A percentile compares a stretch with the other conserved stretches of the same genome.
phyloP scores from a whole-genome alignment of 108 stramenopile species.

The Aurantiochytrium sp. region DNA sequence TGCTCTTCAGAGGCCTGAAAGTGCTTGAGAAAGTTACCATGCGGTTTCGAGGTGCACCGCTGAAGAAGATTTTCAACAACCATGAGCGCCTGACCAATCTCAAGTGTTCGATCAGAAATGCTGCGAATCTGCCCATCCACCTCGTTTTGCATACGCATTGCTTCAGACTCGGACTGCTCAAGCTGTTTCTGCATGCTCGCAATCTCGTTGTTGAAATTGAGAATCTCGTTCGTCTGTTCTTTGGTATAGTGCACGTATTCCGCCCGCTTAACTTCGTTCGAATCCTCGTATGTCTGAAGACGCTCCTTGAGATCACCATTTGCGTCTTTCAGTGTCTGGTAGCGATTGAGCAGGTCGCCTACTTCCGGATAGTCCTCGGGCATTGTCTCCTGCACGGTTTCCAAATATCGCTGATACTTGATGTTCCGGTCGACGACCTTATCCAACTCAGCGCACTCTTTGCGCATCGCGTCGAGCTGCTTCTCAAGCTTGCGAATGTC shows the following conservation, averaged over 20 bases:
- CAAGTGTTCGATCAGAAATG: slow-evolving; percentile 38
- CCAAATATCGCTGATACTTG: slow-evolving; percentile 28
- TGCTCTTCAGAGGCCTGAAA: not conserved
- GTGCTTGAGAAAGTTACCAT: not conserved
- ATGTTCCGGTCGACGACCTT: not conserved
- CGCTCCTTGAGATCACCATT: slow-evolving; percentile 37
- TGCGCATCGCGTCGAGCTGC: slow-evolving; percentile 9
- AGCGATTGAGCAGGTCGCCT: slow-evolving; percentile 41
- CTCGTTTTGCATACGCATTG: slow-evolving; percentile 28
- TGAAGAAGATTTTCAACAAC: not conserved
- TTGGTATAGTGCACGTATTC: slow-evolving; percentile 37
- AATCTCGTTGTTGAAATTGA: slow-evolving; percentile 49
- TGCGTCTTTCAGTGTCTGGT: slow-evolving; percentile 43
- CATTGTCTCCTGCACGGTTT: slow-evolving; percentile 37
- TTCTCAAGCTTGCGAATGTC: slow-evolving; percentile 23
- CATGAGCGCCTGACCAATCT: slow-evolving; percentile 36
- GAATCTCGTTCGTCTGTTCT: slow-evolving; percentile 43
- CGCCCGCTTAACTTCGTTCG: slow-evolving; percentile 25
- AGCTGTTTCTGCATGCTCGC: slow-evolving; percentile 38
- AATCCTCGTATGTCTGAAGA: slow-evolving; percentile 26
- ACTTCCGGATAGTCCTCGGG: slow-evolving; percentile 51
- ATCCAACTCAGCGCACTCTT: not conserved
- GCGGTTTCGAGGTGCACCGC: not conserved
- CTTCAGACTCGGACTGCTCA: slow-evolving; percentile 27
- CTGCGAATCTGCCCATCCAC: slow-evolving; percentile 35